Conservation (phyloP, 176 grass and related monocot genomes). For the Miscanthus lutarioriparius region DNA sequence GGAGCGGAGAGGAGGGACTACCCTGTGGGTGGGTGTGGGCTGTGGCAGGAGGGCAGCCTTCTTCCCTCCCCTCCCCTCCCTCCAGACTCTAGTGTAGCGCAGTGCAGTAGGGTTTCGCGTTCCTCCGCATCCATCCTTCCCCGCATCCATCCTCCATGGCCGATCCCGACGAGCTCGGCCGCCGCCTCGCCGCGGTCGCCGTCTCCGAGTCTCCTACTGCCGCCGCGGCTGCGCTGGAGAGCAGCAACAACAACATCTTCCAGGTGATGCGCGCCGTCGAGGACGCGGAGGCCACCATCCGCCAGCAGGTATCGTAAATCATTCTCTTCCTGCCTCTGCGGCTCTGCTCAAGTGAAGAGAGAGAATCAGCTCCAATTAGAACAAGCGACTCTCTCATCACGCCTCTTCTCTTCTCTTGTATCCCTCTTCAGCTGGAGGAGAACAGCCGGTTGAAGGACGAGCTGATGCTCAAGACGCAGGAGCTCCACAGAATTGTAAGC, state of each 20-base stretch:
- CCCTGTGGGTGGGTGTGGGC: too few relatives aligned
- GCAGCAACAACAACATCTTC: conserved; percentile 58
- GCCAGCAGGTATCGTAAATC: conserved; percentile 70
- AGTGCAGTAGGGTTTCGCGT: background rate
- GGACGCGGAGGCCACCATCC: conserved; percentile 88
- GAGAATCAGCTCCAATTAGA: background rate
- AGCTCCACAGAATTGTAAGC: conserved; percentile 70
- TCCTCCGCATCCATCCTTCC: background rate
- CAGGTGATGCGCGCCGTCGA: conserved; percentile 90
- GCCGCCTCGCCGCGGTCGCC: conserved; percentile 31
- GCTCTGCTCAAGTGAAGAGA: too few relatives aligned
- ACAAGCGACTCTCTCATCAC: background rate
- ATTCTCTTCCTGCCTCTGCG: background rate
- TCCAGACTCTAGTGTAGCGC: too few relatives aligned
- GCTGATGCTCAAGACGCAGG: conserved; percentile 68
- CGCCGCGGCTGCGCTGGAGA: conserved; percentile 36
- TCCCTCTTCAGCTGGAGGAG: conserved; percentile 61
- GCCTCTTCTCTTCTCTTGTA: background rate
- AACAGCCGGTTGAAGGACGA: conserved; percentile 85
- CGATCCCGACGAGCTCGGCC: conserved; percentile 46
- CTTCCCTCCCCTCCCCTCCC: too few relatives aligned
- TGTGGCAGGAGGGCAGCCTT: too few relatives aligned
- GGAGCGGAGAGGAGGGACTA: too few relatives aligned
- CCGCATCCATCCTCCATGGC: conserved; percentile 31
- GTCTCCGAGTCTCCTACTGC: conserved; percentile 38